These are phyloP conservation scores for Botryosphaeria dothidea DNA, from an alignment of 2,329 filamentous ascomycete genomes.

Conservation along the genomic window DNA sequence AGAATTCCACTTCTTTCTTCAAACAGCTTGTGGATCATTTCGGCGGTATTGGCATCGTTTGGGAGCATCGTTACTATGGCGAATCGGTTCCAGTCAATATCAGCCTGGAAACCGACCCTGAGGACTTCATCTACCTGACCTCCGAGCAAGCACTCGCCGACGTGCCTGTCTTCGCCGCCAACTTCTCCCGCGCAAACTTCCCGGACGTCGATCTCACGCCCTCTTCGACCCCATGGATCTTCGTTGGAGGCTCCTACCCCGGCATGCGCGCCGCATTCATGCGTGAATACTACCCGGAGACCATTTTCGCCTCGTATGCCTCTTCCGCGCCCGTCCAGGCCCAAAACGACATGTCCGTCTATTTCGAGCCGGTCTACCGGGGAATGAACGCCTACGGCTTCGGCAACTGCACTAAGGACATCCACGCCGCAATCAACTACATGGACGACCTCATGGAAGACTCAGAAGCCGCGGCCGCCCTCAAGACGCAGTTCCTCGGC, in stretches of 20 bases:
- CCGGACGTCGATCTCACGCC: constrained; percentile 38
- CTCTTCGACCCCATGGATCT: constrained; percentile 39
- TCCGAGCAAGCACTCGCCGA: constrained; percentile 46
- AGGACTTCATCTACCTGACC: constrained; percentile 38
- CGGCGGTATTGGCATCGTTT: constrained; percentile 36
- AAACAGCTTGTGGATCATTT: constrained; percentile 1
- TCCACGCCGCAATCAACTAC: constrained; percentile 50
- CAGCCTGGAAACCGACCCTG: constrained; percentile 32
- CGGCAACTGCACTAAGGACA: constrained; percentile 52
- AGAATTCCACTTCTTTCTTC: constrained; percentile 12
- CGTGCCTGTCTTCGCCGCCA: constrained; percentile 40
- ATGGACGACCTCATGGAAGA: constrained; percentile 49
- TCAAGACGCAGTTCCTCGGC: constrained; percentile 54
- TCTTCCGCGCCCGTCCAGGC: constrained; percentile 47
- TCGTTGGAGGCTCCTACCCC: constrained; percentile 40
- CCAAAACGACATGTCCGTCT: constrained; percentile 51
- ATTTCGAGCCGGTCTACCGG: constrained; percentile 52
- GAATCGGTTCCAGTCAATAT: constrained; percentile 39
- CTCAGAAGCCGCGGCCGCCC: constrained; percentile 2
- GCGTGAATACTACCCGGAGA: constrained; percentile 40
- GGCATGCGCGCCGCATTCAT: constrained; percentile 42
- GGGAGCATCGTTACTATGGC: constrained; percentile 46
- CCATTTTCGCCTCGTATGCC: constrained; percentile 38
- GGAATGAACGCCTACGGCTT: constrained; percentile 45
- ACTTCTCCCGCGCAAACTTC: constrained; percentile 36